Percentiles rank a stretch among this genome's conserved stretches.
These are phyloP conservation scores for Aspergillus kassunensis DNA, from an alignment of 495 filamentous ascomycete genomes.

Conservation along the genomic window DNA sequence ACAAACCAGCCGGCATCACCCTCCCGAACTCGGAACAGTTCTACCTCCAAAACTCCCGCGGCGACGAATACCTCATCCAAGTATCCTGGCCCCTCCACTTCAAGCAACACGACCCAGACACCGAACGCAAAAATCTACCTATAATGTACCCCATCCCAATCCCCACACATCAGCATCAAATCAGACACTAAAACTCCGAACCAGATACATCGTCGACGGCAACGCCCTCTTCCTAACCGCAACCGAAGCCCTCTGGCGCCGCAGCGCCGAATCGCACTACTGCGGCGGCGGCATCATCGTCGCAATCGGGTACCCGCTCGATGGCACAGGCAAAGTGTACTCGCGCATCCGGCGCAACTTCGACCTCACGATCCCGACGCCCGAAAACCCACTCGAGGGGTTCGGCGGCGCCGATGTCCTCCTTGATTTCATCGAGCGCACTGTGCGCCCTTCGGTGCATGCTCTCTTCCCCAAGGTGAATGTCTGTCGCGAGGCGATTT, in stretches of 20 bases:
- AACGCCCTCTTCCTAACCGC: constrained; percentile 28
- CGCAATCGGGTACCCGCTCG: constrained; percentile 25
- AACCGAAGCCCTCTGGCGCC: constrained; percentile 24
- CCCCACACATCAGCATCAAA: background rate
- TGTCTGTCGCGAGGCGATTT: constrained; percentile 18
- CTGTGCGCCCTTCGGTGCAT: constrained; percentile 18
- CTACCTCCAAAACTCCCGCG: constrained; percentile 18
- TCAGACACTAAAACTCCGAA: background rate
- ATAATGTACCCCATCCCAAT: constrained; percentile 19
- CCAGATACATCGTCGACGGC: constrained; percentile 27
- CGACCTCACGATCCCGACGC: constrained; percentile 22
- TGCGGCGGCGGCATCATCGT: constrained; percentile 21
- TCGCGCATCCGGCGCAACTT: constrained; percentile 14
- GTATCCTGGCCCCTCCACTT: constrained; percentile 28
- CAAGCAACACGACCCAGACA: constrained; percentile 5
- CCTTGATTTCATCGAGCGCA: constrained; percentile 22
- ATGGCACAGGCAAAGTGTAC: constrained; percentile 17
- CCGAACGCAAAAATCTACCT: constrained; percentile 8
- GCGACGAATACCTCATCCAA: constrained; percentile 21
- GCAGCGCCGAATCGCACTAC: constrained; percentile 17
- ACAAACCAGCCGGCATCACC: constrained; percentile 10
- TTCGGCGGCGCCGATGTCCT: constrained; percentile 21
- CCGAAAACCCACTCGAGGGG: constrained; percentile 6
- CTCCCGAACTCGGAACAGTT: constrained; percentile 27
- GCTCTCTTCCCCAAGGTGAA: constrained; percentile 14